Base-by-base conservation (phyloP, 805 yeast genomes). In the Schwanniomyces occidentalis region DNA sequence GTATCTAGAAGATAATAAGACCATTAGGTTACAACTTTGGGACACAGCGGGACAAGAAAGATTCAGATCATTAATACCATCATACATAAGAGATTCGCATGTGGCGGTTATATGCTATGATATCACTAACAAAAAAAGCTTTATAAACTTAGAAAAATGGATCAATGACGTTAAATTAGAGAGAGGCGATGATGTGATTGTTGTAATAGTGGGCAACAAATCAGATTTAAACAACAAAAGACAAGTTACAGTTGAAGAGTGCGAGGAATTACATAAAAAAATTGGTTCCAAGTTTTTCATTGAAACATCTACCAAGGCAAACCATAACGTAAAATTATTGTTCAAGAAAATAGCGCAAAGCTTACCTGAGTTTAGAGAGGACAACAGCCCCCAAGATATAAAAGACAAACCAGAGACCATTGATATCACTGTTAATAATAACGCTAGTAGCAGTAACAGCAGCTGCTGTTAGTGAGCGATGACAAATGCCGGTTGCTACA, bases 41-140 rank as follows among this genome's bases (percentile, higher is more conserved):
- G 98, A 90, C 58, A 90, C 98, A 4, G 96, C 96, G 1, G 96
- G 98, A 10, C 98, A 90, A 63, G 99, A 93, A 61, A 69, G 99
- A 49, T 93, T 93, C 69, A 73, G 98, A 54, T 85, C 95, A 12
- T 75, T 93, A 57, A 91, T 93, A 38, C 99, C 99, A 3, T 84
- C 95, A 8, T 93, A 93, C 56, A 93, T 93, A 41, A 75, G 99
- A 49, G 99, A 93, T 61, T 85, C 95, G 10, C 89, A 90, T 51
- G 98, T 93, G n/a, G 98, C 99, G 0, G 95, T 93, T 30, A 82
- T 93, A 17, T 96, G 95, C 15, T 91, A 91, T 64, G 99, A 93
- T 58, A 84, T 91, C 40, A 88, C 97, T 6, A 84, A 80, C 54
- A 82, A 76, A 56, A 85, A 85, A 52, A 80, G 95, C 13, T 91